A percentile compares a stretch with the other conserved stretches of the same genome.
phyloP scores from a whole-genome alignment of 1,284 basidiomycete species.

The Ustilago bromivora region DNA sequence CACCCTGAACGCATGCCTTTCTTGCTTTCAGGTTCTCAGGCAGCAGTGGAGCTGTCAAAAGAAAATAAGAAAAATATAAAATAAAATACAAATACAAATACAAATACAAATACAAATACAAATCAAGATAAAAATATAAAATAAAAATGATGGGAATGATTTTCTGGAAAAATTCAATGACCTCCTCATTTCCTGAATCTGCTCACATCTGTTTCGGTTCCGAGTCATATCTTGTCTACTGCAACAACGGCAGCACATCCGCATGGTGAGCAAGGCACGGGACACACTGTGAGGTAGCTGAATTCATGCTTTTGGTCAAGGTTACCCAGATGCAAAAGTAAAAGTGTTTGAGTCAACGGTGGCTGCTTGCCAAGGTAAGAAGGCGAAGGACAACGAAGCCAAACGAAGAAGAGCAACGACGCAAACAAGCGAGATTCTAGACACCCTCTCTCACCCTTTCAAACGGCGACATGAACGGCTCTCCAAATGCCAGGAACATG shows the following conservation, averaged over 20 bases:
- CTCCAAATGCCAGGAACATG: neutral
- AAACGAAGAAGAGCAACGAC: conserved; percentile 2
- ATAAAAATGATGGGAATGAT: neutral
- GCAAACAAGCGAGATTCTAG: neutral
- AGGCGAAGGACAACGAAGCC: conserved; percentile 10
- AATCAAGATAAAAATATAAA: neutral
- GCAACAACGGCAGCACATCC: neutral
- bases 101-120: no score
- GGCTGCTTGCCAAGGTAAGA: neutral
- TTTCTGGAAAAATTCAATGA: neutral
- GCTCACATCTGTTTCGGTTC: neutral
- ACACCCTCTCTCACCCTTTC: neutral
- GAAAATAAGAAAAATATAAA: neutral
- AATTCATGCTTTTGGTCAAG: neutral
- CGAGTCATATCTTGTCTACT: neutral
- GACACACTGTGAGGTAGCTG: neutral
- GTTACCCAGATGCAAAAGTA: neutral
- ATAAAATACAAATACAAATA: neutral
- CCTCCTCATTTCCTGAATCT: neutral
- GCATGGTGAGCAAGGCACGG: neutral
- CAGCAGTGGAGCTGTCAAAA: conserved; percentile 10
- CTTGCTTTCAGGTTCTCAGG: neutral
- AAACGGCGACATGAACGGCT: neutral
- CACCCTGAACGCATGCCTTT: neutral
- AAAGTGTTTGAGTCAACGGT: neutral